These are phyloP conservation scores for Posidonia australis DNA, from an alignment of 106 monocot genomes.

Conservation along the genomic window DNA sequence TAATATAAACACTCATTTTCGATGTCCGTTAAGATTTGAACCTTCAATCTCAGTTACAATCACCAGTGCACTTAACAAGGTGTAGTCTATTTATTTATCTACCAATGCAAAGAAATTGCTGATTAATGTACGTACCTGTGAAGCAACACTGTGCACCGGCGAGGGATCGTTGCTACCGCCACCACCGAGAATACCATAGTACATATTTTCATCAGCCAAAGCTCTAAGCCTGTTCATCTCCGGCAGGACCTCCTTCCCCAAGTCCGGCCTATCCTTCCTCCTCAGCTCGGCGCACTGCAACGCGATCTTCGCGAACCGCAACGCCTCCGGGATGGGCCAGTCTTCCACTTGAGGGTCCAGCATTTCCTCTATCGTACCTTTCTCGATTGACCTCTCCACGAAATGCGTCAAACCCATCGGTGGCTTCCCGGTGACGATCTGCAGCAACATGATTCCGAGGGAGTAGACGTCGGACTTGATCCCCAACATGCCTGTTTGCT, in stretches of 20 bases:
- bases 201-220: conserved; percentile 27
- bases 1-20: too few relatives aligned
- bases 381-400: conserved; percentile 34
- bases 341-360: conserved; percentile 41
- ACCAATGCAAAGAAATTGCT: too few relatives aligned
- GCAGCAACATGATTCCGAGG: conserved; percentile 48
- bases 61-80: too few relatives aligned
- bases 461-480: conserved; percentile 65
- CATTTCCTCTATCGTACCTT: conserved; percentile 27
- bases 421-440: conserved; percentile 46
- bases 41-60: too few relatives aligned
- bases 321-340: conserved; percentile 46
- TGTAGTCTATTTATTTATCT: too few relatives aligned
- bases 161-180: conserved; percentile 12
- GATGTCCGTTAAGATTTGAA: too few relatives aligned
- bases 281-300: conserved; percentile 47
- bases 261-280: conserved; percentile 54
- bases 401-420: conserved; percentile 50
- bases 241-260: conserved; percentile 31
- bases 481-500: conserved; percentile 56
- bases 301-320: conserved; percentile 25
- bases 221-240: conserved; percentile 37
- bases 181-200: not conserved
- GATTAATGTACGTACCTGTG: not conserved
- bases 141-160: conserved; percentile 2